Base-by-base conservation (phyloP, 306 rosid genomes). In the Hippophae rhamnoides region DNA sequence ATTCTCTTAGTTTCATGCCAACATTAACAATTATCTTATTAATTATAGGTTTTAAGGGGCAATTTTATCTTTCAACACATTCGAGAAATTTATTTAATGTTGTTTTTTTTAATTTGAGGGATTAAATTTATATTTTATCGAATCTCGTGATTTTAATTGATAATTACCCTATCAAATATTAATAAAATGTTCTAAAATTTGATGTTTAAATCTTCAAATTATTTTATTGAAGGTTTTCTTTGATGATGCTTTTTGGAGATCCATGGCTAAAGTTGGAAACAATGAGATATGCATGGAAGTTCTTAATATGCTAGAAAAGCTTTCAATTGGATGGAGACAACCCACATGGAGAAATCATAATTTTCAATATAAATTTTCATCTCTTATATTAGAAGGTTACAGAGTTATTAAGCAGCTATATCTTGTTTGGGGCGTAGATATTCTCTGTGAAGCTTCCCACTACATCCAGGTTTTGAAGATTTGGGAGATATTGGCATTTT, bases 391-490 rank as follows among this genome's bases (percentile, higher is more conserved):
- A 49, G 76, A 81, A 73, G 40, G 55, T 53, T 80, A 69, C 63
- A 73, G 65, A 71, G 78, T 84, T 64, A 67, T 67, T 10, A 63
- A 62, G 51, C 57, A 42, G 25, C 72, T 72, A 54, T 67, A 41
- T 64, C 76, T 84, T 47, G 73, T 71, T n/a, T 84, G 86, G 86
- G 71, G 80, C 23, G 56, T 75, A 6, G 86, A 84, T 58, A 43
- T 73, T 68, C 12, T 69, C 43, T 9, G 51, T 61, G 86, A 75
- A 67, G 60, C 62, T 31, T 75, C 74, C 41, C 9, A 70, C 57
- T 60, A 58, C 63, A 47, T 69, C 48, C 75, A 80, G 64, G 56
- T 75, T 60, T 52, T 83, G 67, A 77, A 53, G 71, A 65, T 75
- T 75, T 84, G 74, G 80, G 84, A 75, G 73, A 62, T 84, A 42